phyloP scores from a whole-genome alignment of 805 yeast genomes.

The Yarrowia deformans region DNA sequence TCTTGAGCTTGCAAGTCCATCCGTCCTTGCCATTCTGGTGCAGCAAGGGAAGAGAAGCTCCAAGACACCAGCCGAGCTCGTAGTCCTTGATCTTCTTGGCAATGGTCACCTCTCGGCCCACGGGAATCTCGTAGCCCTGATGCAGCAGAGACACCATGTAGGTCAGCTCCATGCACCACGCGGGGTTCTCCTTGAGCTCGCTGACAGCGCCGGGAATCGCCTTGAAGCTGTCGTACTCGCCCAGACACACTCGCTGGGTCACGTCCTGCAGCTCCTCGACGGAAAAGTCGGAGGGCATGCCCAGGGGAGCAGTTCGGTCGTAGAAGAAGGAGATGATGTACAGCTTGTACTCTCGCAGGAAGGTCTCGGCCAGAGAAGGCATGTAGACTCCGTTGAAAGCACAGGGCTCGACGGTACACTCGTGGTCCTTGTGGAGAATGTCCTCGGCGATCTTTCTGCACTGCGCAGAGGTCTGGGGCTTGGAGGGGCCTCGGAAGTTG shows the following conservation, averaged over 20 bases:
- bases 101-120: conserved; percentile 85
- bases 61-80: conserved; percentile 98
- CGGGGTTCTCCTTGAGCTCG: conserved; percentile 77
- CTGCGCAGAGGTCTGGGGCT: conserved; percentile 71
- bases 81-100: conserved; percentile 88
- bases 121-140: conserved; percentile 96
- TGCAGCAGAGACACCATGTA: conserved; percentile 90
- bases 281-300: conserved; percentile 91
- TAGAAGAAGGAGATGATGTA: conserved; percentile 93
- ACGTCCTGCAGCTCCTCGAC: conserved; percentile 82
- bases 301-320: conserved; percentile 92
- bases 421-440: conserved; percentile 80
- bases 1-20: conserved; percentile 42
- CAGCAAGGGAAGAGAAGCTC: conserved; percentile 92
- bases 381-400: conserved; percentile 98
- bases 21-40: conserved; percentile 49
- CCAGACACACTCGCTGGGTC: conserved; percentile 84
- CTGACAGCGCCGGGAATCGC: conserved; percentile 73
- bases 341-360: conserved; percentile 75
- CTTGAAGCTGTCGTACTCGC: conserved; percentile 76
- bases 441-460: conserved; percentile 86
- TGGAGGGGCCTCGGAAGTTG: conserved; percentile 68
- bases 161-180: conserved; percentile 92
- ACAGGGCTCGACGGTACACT: conserved; percentile 80
- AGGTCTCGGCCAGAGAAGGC: conserved; percentile 84